Conservation (phyloP, 1,284 basidiomycete genomes). For the Cerioporus squamosus region DNA sequence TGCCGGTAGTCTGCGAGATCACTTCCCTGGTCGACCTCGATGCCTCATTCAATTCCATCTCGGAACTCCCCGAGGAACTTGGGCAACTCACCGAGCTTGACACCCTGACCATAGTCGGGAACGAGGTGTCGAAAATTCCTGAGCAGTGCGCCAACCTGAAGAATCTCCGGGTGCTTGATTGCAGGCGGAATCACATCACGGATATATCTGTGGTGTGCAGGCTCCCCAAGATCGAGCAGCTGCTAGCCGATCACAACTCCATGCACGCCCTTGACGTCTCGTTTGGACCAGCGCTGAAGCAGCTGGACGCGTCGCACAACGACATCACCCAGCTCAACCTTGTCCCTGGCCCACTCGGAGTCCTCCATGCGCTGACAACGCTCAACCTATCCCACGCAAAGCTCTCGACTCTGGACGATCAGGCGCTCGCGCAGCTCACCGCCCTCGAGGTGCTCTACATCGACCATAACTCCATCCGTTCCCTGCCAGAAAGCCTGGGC, state of each 20-base stretch:
- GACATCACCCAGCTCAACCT: conserved; percentile 84
- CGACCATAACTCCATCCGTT: conserved; percentile 88
- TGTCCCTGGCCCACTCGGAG: conserved; percentile 57
- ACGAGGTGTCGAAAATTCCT: conserved; percentile 83
- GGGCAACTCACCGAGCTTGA: conserved; percentile 74
- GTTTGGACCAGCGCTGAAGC: conserved; percentile 64
- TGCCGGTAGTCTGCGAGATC: conserved; percentile 79
- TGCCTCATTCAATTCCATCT: conserved; percentile 94
- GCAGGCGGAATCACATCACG: conserved; percentile 80
- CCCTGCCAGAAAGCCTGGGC: conserved; percentile 83
- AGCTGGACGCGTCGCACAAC: conserved; percentile 77
- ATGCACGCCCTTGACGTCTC: conserved; percentile 81
- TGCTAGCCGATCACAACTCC: conserved; percentile 83
- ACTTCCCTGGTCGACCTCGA: conserved; percentile 84
- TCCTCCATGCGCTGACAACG: conserved; percentile 72
- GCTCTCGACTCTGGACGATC: conserved; percentile 83
- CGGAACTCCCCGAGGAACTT: conserved; percentile 82
- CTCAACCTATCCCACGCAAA: conserved; percentile 94
- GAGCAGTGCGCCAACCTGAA: conserved; percentile 64
- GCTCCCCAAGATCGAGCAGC: conserved; percentile 69
- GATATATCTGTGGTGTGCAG: conserved; percentile 75
- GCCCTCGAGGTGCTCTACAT: conserved; percentile 77
- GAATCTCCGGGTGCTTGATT: conserved; percentile 78
- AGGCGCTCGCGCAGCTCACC: conserved; percentile 72
- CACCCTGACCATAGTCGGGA: conserved; percentile 86